phyloP scores from a whole-genome alignment of 202 grass and related monocot species.

The Schoenoplectus tabernaemontani region DNA sequence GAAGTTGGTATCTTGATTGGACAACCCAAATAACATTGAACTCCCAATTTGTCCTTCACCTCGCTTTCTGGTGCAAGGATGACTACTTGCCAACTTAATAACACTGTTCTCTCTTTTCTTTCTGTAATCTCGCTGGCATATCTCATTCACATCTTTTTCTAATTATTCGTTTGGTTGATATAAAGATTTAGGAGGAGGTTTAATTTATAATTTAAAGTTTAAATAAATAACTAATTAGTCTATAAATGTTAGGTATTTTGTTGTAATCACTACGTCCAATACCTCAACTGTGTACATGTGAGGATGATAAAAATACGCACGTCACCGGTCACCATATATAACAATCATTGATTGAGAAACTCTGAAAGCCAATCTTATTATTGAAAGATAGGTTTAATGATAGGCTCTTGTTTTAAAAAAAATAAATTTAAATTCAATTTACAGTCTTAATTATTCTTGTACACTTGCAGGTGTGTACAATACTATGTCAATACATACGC shows the following conservation, averaged over 20 bases:
- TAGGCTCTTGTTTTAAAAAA: neutral
- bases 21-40: neutral
- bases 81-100: neutral
- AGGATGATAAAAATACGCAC: neutral
- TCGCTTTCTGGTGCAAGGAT: neutral
- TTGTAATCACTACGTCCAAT: neutral
- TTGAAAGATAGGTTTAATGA: neutral
- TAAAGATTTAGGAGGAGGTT: neutral
- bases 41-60: constrained; percentile 1
- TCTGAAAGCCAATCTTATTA: neutral
- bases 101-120: neutral
- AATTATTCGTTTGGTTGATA: neutral
- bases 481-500: neutral
- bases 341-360: too few species aligned
- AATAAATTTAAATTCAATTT: neutral
- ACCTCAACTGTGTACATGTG: neutral
- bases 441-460: neutral
- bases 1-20: neutral
- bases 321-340: too few species aligned
- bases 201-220: neutral
- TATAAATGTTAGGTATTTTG: neutral
- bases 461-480: neutral
- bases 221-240: neutral
- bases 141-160: neutral
- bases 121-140: neutral